Evolutionary conservation across 2,329 filamentous ascomycete genomes (phyloP), one percentile per base, ranked within the genome.

Genomic region (Cordyceps militaris): DNA sequence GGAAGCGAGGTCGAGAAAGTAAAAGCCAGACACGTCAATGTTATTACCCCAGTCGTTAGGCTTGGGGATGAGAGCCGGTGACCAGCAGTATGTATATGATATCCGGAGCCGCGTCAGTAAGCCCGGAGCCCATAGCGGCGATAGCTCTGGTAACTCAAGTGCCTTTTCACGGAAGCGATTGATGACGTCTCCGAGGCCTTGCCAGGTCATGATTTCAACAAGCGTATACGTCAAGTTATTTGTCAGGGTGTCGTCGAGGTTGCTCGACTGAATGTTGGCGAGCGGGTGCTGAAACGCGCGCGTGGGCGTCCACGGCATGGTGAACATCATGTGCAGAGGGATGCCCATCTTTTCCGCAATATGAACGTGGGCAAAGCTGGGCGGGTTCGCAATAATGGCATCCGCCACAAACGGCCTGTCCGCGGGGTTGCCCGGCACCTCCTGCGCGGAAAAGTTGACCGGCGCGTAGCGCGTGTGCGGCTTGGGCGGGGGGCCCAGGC

Each of bases 81-180:
- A 91, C 91, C 92, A 97, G 71, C 91, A 94, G 67, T 97, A 97
- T 0, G 92, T 96, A 64, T 89, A 89, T 0, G 92, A 90, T 13
- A 97, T 81, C 49, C 82, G 82, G 32, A 96, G 74, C 32, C 89
- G 84, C 46, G 83, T 84, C 14, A 95, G 76, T 68, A 96, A 81
- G 3, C 88, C 89, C 9, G 92, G 91, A 2, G 89, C 92, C 81
- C 88, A 93, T 50, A 95, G 85, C 8, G 90, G 76, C 60, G 88
- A 91, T 43, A 97, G 79, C 0, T 87, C 82, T 46, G 94, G 88
- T 1, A 97, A 75, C 26, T 88, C 87, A 1, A 96, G 78, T 14
- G 82, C 82, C 59, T 85, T 85, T 62, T 87, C 85, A 54, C 92
- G 80, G 66, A 96, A 97, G 11, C 85, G 81, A 67, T 97, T 97